Evolutionary conservation across 352 stramenopile species (phyloP).

Genomic region (Nothophytophthora sp.): DNA sequence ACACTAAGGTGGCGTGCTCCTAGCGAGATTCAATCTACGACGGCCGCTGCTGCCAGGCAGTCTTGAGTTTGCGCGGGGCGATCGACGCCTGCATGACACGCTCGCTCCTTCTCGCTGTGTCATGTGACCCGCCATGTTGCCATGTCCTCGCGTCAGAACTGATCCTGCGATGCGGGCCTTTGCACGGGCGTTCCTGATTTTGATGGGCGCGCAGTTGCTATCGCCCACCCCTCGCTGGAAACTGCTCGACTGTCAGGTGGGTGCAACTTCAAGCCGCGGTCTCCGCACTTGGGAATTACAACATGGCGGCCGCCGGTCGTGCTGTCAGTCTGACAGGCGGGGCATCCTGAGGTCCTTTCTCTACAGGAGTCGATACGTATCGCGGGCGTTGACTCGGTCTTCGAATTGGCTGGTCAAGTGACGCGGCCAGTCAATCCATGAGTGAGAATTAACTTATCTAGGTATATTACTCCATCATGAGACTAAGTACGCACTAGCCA

Average conservation of each 20-base stretch:
- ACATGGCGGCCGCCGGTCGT: not conserved
- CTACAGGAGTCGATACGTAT: conserved; percentile 1
- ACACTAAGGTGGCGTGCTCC: too few relatives aligned
- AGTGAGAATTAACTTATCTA: too few relatives aligned
- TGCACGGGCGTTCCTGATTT: conserved; percentile 20
- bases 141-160: conserved; percentile 6
- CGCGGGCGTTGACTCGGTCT: conserved; percentile 1
- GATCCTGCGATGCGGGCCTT: not conserved
- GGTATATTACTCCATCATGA: too few relatives aligned
- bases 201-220: conserved; percentile 13
- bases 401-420: not conserved
- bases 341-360: conserved; percentile 22
- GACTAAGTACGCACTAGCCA: too few relatives aligned
- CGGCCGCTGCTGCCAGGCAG: too few relatives aligned
- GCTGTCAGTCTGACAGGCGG: conserved; percentile 1
- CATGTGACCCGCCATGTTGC: too few relatives aligned
- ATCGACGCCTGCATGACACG: too few relatives aligned
- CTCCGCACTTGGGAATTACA: too few relatives aligned
- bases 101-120: too few relatives aligned
- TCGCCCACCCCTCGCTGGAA: conserved; percentile 11
- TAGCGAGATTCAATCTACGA: too few relatives aligned
- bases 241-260: conserved; percentile 24
- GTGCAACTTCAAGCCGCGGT: conserved; percentile 25
- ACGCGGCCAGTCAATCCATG: not conserved
- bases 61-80: too few relatives aligned